Conservation (phyloP, 148 eudicot species). For the Rhododendron henanense region DNA sequence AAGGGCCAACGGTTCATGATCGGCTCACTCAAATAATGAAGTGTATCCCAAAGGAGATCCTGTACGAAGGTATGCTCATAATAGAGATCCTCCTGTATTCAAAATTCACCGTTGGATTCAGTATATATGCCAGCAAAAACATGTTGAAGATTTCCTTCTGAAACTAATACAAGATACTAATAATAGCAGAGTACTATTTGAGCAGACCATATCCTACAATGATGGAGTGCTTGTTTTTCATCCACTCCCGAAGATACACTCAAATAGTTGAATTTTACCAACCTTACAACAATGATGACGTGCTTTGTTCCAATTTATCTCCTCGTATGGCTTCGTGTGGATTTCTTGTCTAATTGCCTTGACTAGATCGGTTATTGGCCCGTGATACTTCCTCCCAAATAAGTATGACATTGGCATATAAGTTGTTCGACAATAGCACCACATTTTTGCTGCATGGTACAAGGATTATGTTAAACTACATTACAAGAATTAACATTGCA, state of each 20-base stretch:
- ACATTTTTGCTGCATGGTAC: conserved; percentile 24
- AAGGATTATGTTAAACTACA: neutral
- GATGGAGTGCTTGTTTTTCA: neutral
- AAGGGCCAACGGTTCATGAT: conserved; percentile 12
- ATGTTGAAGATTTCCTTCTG: conserved; percentile 4
- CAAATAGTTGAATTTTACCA: neutral
- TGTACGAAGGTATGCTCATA: conserved; percentile 5
- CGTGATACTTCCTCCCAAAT: conserved; percentile 23
- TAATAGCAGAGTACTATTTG: neutral
- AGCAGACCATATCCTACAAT: neutral
- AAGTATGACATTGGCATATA: conserved; percentile 30
- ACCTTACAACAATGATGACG: conserved; percentile 30
- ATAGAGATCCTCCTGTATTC: conserved; percentile 16
- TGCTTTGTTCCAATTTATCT: conserved; percentile 28
- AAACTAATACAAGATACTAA: neutral
- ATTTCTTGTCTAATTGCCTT: conserved; percentile 23
- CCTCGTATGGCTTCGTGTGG: conserved; percentile 19
- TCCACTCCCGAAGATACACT: neutral
- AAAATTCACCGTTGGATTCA: conserved; percentile 11
- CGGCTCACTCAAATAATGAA: conserved; percentile 14
- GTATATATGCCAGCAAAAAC: neutral
- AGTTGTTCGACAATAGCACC: conserved; percentile 27
- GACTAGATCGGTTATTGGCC: conserved; percentile 28
- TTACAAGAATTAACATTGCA: neutral
- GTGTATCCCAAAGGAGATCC: conserved; percentile 13